Evolutionary conservation across 2,329 filamentous ascomycete genomes (phyloP).

Genomic region (Aspergillus sp.): DNA sequence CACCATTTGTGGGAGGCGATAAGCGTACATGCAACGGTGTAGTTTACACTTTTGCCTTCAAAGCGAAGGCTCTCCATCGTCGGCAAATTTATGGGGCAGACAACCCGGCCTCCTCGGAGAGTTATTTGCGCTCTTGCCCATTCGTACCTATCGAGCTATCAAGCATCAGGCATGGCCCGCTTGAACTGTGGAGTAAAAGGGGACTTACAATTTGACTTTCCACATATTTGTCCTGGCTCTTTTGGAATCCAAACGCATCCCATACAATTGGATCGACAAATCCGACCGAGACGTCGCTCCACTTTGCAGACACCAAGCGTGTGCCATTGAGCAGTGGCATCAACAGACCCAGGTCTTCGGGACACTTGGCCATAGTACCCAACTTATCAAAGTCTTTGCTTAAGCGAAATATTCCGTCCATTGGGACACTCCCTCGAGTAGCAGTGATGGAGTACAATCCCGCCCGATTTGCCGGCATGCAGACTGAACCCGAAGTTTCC

Average conservation of each 20-base stretch:
- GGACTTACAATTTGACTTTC: not conserved
- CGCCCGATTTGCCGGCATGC: not conserved
- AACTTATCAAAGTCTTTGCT: not conserved
- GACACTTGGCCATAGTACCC: not conserved
- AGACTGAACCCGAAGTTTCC: constrained; percentile 1
- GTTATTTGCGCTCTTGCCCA: not conserved
- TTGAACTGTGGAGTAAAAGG: no score
- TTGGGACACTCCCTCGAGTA: not conserved
- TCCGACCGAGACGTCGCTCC: not conserved
- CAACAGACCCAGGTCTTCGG: not conserved
- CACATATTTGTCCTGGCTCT: not conserved
- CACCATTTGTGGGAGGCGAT: not conserved
- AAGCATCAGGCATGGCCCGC: no score
- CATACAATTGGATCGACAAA: not conserved
- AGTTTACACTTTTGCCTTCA: not conserved
- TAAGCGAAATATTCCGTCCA: not conserved
- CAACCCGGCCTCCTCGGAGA: not conserved
- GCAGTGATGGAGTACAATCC: not conserved
- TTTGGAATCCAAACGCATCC: not conserved
- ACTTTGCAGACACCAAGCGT: not conserved
- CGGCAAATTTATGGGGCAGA: not conserved
- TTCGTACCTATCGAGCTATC: not conserved
- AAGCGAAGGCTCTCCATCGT: not conserved
- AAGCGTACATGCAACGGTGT: not conserved
- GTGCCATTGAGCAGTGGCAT: not conserved